A percentile compares a stretch with the other conserved stretches of the same genome.
phyloP scores from a whole-genome alignment of 139 green algal species.

The Chlamydomonas sp. region DNA sequence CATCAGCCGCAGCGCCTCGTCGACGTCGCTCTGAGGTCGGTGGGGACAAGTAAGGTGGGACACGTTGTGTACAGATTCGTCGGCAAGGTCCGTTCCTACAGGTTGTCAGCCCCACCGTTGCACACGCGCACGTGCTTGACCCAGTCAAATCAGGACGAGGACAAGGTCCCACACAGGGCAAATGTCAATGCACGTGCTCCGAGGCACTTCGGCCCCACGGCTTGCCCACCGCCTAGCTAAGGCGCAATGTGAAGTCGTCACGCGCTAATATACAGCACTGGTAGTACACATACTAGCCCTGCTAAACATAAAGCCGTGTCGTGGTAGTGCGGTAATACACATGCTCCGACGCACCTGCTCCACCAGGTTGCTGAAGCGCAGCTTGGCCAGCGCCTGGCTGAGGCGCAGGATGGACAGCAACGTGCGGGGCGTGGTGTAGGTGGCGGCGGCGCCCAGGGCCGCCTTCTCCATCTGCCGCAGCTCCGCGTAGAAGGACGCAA shows the following conservation, averaged over 20 bases:
- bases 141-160: too few relatives aligned
- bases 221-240: too few relatives aligned
- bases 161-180: too few relatives aligned
- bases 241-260: too few relatives aligned
- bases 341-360: constrained; percentile 57
- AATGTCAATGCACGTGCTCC: too few relatives aligned
- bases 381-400: constrained; percentile 85
- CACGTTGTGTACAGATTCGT: background rate
- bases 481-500: constrained; percentile 89
- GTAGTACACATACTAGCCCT: too few relatives aligned
- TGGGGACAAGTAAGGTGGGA: background rate
- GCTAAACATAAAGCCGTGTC: too few relatives aligned
- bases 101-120: background rate
- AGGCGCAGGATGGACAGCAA: constrained; percentile 96
- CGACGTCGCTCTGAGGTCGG: constrained; percentile 86
- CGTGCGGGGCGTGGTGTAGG: constrained; percentile 95
- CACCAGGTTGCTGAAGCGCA: constrained; percentile 77
- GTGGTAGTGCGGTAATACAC: too few relatives aligned
- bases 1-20: constrained; percentile 96
- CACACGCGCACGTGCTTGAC: background rate
- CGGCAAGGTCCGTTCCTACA: too few relatives aligned
- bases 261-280: too few relatives aligned
- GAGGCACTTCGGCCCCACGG: too few relatives aligned
- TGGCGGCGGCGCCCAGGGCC: constrained; percentile 57
- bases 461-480: constrained; percentile 81